Evolutionary conservation across 2,329 filamentous ascomycete species (phyloP).

Genomic region (Fusarium luffae): DNA sequence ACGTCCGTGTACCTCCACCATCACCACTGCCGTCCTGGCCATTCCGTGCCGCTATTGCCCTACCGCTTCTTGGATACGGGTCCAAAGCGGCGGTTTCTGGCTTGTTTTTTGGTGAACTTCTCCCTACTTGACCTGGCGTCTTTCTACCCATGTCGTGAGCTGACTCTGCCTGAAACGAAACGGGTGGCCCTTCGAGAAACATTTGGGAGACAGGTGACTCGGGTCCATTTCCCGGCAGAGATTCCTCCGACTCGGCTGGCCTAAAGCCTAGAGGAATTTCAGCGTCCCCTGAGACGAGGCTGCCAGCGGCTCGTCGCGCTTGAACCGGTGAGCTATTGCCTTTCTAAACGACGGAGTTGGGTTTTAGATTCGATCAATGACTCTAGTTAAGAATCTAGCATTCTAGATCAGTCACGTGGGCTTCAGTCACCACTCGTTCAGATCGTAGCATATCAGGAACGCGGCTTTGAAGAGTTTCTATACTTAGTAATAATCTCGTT

Average conservation of each 20-base stretch:
- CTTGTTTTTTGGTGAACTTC: constrained; percentile 4
- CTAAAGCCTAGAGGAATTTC: constrained; percentile 1
- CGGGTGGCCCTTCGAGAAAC: constrained; percentile 27
- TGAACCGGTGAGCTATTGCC: constrained; percentile 6
- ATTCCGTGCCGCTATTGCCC: constrained; percentile 15
- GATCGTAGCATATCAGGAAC: background rate
- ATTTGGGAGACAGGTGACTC: constrained; percentile 21
- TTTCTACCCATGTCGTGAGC: constrained; percentile 16
- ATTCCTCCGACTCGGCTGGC: constrained; percentile 9
- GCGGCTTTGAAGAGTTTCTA: background rate
- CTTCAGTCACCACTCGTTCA: background rate
- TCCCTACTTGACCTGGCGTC: constrained; percentile 24
- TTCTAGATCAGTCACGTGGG: background rate
- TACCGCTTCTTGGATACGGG: constrained; percentile 26
- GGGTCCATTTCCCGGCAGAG: constrained; percentile 10
- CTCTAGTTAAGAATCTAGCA: background rate
- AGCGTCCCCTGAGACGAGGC: constrained; percentile 39
- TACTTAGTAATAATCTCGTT: background rate
- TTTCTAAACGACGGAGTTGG: constrained; percentile 1
- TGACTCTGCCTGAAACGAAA: constrained; percentile 43
- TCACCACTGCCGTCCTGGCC: constrained; percentile 29
- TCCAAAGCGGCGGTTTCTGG: background rate
- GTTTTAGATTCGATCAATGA: background rate
- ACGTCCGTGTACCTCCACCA: constrained; percentile 19
- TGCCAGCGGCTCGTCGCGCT: constrained; percentile 32